phyloP scores from a whole-genome alignment of 2,329 filamentous ascomycete genomes.

The Talaromyces verruculosus region DNA sequence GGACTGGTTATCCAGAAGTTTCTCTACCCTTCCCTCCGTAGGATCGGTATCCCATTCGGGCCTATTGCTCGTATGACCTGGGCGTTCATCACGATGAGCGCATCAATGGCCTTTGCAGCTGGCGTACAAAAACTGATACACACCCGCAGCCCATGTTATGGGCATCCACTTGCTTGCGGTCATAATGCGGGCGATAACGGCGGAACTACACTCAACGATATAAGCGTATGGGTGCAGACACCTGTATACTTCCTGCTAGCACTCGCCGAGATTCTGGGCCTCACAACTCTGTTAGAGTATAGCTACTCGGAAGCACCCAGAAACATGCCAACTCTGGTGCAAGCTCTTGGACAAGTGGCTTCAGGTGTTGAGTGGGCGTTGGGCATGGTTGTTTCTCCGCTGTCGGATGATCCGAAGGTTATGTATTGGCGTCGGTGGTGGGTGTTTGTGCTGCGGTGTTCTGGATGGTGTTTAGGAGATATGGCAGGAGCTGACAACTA shows the following conservation, averaged over 20 bases:
- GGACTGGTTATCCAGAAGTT: slow-evolving; percentile 53
- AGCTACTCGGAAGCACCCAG: slow-evolving; percentile 46
- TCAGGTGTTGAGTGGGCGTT: background rate
- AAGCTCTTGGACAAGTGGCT: background rate
- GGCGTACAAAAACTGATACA: background rate
- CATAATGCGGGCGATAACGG: too few relatives aligned
- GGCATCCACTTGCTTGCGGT: background rate
- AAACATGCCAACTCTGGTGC: slow-evolving; percentile 33
- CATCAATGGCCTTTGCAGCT: background rate
- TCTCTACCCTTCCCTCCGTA: slow-evolving; percentile 60
- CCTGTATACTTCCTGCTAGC: slow-evolving; percentile 44
- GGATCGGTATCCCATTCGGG: slow-evolving; percentile 54
- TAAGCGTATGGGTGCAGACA: slow-evolving; percentile 30
- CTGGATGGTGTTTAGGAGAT: background rate
- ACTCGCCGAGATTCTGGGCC: slow-evolving; percentile 45
- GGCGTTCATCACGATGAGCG: background rate
- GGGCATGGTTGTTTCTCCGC: background rate
- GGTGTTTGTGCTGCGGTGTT: background rate
- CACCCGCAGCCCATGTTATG: background rate
- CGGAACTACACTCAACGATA: background rate
- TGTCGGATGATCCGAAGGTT: background rate
- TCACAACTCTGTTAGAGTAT: slow-evolving; percentile 46
- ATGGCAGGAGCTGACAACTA: background rate
- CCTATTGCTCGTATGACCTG: slow-evolving; percentile 57
- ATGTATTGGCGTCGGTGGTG: background rate